Percentiles rank a stretch among this genome's conserved stretches.
Evolutionary conservation across 1,284 basidiomycete genomes (phyloP).

Genomic region (Apiotrichum siamense): DNA sequence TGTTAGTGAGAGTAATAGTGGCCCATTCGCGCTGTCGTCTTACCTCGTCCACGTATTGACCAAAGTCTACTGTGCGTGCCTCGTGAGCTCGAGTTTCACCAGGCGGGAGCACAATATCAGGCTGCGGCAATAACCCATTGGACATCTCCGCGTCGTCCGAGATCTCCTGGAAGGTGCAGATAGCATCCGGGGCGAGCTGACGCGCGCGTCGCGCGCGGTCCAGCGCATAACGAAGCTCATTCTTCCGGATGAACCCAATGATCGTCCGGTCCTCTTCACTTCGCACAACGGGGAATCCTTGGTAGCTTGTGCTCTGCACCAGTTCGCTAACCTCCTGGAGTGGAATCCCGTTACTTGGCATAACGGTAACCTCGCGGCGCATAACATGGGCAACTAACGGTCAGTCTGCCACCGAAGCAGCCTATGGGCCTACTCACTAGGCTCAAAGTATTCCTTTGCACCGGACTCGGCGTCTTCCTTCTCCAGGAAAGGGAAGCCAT

Average conservation of each 20-base stretch:
- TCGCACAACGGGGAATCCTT: slow-evolving; percentile 85
- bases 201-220: slow-evolving; percentile 65
- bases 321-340: slow-evolving; percentile 68
- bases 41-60: slow-evolving; percentile 89
- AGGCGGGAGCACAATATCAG: slow-evolving; percentile 33
- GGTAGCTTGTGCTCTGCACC: slow-evolving; percentile 65
- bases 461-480: slow-evolving; percentile 86
- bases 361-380: slow-evolving; percentile 67
- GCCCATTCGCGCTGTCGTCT: no score
- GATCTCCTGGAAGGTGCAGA: slow-evolving; percentile 60
- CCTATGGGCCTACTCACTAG: slow-evolving; percentile 55
- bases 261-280: slow-evolving; percentile 55
- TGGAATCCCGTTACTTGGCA: slow-evolving; percentile 69
- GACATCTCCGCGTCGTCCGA: slow-evolving; percentile 23
- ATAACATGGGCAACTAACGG: slow-evolving; percentile 76
- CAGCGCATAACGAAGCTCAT: slow-evolving; percentile 77
- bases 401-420: slow-evolving; percentile 6
- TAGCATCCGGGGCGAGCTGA: slow-evolving; percentile 59
- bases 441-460: slow-evolving; percentile 81
- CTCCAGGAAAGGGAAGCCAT: slow-evolving; percentile 87
- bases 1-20: no score
- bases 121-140: slow-evolving; percentile 17
- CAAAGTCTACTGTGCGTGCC: slow-evolving; percentile 59
- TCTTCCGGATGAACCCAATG: slow-evolving; percentile 81
- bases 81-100: slow-evolving; percentile 11